These are phyloP conservation scores for Mortierella sp. DNA, from an alignment of 371 early-diverging fungal species.

Conservation along the genomic window DNA sequence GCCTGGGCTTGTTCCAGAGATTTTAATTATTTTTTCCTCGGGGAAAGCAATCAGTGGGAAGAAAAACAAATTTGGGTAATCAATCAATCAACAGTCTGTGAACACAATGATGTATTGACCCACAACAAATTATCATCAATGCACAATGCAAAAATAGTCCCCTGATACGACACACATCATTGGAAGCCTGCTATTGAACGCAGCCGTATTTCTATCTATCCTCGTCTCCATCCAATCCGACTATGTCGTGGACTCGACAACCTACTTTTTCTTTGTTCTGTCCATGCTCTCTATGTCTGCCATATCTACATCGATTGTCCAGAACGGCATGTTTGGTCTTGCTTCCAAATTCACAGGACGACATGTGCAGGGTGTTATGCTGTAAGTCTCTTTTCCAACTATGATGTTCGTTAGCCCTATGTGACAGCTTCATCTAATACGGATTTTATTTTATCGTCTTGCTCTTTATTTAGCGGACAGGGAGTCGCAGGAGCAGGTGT, in stretches of 20 bases:
- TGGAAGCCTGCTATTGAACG: conserved; percentile 61
- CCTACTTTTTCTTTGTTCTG: conserved; percentile 74
- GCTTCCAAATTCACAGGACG: conserved; percentile 78
- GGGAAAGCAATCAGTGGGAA: no score
- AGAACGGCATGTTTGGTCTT: conserved; percentile 81
- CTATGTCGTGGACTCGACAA: conserved; percentile 48
- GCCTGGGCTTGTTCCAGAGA: background rate
- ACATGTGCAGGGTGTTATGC: conserved; percentile 82
- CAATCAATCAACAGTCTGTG: background rate
- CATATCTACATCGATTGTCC: conserved; percentile 72
- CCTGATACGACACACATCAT: conserved; percentile 56
- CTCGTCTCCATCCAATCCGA: conserved; percentile 57
- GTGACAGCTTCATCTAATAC: background rate
- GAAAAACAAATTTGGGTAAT: no score
- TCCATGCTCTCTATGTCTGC: conserved; percentile 71
- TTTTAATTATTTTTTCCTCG: conserved; percentile 9
- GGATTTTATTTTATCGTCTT: background rate
- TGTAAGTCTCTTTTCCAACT: conserved; percentile 55
- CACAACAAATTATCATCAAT: background rate
- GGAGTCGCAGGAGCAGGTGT: conserved; percentile 74
- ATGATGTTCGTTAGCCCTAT: background rate
- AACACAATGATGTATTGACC: background rate
- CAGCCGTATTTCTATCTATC: conserved; percentile 58
- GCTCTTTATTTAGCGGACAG: conserved; percentile 27
- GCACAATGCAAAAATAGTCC: conserved; percentile 36